Evolutionary conservation across 176 grass and related monocot genomes (phyloP).

Genomic region (Echinochloa phyllopogon): DNA sequence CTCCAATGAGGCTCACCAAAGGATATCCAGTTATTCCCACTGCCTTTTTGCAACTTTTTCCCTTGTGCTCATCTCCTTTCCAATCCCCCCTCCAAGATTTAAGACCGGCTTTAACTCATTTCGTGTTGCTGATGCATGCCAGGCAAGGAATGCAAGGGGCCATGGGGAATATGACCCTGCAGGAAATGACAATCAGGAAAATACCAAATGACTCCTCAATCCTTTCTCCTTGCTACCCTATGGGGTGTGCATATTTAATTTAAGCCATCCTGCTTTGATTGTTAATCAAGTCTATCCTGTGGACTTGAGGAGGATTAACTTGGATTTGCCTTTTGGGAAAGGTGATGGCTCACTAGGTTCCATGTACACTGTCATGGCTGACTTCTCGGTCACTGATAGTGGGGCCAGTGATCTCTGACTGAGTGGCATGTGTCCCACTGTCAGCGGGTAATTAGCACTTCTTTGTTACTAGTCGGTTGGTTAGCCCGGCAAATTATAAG

Average conservation of each 20-base stretch:
- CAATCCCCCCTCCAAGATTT: conserved; percentile 46
- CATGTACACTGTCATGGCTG: not conserved
- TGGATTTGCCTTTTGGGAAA: conserved; percentile 56
- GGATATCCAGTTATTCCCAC: conserved; percentile 72
- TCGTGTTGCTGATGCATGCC: conserved; percentile 56
- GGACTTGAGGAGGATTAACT: conserved; percentile 53
- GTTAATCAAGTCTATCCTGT: conserved; percentile 79
- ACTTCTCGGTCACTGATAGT: conserved; percentile 15
- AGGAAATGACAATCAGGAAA: conserved; percentile 61
- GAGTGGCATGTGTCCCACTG: not conserved
- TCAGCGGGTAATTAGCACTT: not conserved
- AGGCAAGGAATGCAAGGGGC: conserved; percentile 25
- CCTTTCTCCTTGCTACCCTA: conserved; percentile 65
- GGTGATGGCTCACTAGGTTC: conserved; percentile 41
- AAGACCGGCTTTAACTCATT: conserved; percentile 23
- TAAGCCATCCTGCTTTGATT: conserved; percentile 64
- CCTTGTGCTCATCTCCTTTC: conserved; percentile 60
- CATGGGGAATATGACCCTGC: conserved; percentile 56
- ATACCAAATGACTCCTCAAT: conserved; percentile 53
- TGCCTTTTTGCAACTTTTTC: conserved; percentile 60
- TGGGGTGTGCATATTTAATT: conserved; percentile 58
- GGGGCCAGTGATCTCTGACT: not conserved
- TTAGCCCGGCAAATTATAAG: conserved; percentile 30
- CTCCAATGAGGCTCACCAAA: conserved; percentile 66
- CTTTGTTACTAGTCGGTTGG: not conserved